These are phyloP conservation scores for Sarocladium strictum DNA, from an alignment of 2,329 filamentous ascomycete genomes.

Conservation along the genomic window DNA sequence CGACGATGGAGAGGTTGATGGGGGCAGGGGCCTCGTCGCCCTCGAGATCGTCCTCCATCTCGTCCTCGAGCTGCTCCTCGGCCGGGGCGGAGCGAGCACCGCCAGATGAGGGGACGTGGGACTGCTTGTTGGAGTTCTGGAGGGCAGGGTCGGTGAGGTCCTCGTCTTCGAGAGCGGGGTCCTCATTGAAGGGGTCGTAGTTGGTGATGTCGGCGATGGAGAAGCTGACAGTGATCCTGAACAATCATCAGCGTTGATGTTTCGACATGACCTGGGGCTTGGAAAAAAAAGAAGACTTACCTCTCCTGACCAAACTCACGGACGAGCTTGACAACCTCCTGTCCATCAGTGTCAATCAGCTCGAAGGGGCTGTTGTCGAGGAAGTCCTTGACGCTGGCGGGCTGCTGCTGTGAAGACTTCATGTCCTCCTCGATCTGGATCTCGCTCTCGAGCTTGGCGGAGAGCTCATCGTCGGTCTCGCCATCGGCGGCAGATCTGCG, in stretches of 20 bases:
- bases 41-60: slow-evolving; percentile 46
- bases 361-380: slow-evolving; percentile 79
- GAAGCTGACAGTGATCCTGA: slow-evolving; percentile 38
- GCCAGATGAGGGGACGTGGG: slow-evolving; percentile 43
- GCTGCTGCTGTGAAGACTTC: slow-evolving; percentile 64
- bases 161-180: slow-evolving; percentile 33
- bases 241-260: background rate
- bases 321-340: slow-evolving; percentile 81
- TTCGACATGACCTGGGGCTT: too few species aligned
- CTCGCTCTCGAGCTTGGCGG: slow-evolving; percentile 80
- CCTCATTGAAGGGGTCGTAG: slow-evolving; percentile 32
- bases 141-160: slow-evolving; percentile 28
- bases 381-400: slow-evolving; percentile 79
- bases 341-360: slow-evolving; percentile 73
- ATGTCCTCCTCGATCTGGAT: slow-evolving; percentile 78
- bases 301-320: slow-evolving; percentile 83
- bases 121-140: slow-evolving; percentile 50
- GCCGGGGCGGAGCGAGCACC: slow-evolving; percentile 50
- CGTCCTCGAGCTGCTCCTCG: slow-evolving; percentile 36
- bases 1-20: slow-evolving; percentile 71
- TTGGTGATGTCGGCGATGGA: slow-evolving; percentile 35
- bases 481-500: slow-evolving; percentile 33
- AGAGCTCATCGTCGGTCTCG: slow-evolving; percentile 71
- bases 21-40: slow-evolving; percentile 60
- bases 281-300: too few species aligned